Conservation (phyloP, 768 basidiomycete species). For the Aureoboletus auriporus region DNA sequence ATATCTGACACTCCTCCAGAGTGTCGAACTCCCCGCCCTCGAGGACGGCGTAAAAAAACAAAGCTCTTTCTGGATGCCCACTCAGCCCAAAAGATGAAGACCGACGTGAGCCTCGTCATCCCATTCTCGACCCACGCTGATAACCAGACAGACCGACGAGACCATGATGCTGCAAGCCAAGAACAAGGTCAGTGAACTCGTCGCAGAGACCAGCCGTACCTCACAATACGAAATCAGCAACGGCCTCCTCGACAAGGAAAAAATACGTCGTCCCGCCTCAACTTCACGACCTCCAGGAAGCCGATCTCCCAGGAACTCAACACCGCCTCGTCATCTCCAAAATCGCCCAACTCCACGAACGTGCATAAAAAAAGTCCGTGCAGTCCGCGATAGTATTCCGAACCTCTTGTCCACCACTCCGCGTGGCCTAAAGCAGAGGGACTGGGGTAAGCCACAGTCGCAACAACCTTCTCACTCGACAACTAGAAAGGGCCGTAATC, state of each 20-base stretch:
- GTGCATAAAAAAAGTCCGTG: constrained; percentile 84
- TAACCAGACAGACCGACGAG: constrained; percentile 59
- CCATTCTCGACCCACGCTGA: neutral
- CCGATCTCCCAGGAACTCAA: constrained; percentile 90
- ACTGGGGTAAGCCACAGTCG: constrained; percentile 63
- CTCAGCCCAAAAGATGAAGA: constrained; percentile 70
- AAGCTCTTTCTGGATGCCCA: constrained; percentile 84
- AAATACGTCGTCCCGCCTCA: constrained; percentile 94
- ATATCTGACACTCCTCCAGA: constrained; percentile 61
- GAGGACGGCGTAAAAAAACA: constrained; percentile 83
- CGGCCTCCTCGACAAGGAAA: constrained; percentile 77
- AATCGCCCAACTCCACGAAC: constrained; percentile 94
- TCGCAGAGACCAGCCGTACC: constrained; percentile 66
- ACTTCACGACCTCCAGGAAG: constrained; percentile 92
- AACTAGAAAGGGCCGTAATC: constrained; percentile 34
- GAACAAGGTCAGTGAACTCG: constrained; percentile 57
- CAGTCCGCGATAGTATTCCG: constrained; percentile 60
- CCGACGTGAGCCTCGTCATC: constrained; percentile 56
- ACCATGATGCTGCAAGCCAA: constrained; percentile 58
- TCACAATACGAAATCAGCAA: constrained; percentile 73
- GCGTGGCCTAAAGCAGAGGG: constrained; percentile 76
- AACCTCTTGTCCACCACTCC: constrained; percentile 41
- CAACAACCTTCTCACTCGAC: constrained; percentile 34
- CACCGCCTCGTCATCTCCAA: constrained; percentile 93
- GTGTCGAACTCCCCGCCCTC: constrained; percentile 59